Base-by-base conservation (phyloP, 2,329 filamentous ascomycete species). In the Trichoderma aggressivum region DNA sequence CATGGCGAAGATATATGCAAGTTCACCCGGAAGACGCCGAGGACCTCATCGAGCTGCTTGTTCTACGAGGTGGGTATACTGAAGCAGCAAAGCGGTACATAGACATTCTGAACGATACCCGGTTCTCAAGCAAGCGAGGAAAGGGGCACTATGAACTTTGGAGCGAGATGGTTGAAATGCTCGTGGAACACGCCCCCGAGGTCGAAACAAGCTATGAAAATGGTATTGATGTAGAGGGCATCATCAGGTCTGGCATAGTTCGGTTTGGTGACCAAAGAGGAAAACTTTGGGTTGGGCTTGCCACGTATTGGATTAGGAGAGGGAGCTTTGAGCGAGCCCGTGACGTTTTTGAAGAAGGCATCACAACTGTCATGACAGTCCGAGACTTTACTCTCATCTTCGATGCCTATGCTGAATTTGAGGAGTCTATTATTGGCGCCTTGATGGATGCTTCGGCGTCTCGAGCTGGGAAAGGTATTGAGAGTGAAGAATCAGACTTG, bases 361-460 rank as follows among this genome's bases (percentile, higher is more conserved):
- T 98, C 75, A 97, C 94, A 12, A 98, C 95, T 1, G 97, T 98
- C 74, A 98, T 98, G 95, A 99, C 96, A 2, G 94, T 99, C 58
- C 91, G 96, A 70, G 96, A 99, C 82, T 99, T 99, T 78, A 97
- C 94, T 1, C 88, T 98, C 70, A 91, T 98, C 59, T 99, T 99
- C 76, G 96, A 99, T 81, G 92, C 94, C 0, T 99, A 98, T 78
- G 91, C 93, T 36, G 96, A 99, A 81, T 98, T 98, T 73, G 96
- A 99, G 80, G 97, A 99, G 82, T 95, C 94, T 0, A 91, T 98
- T 75, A 97, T 98, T 74, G 91, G 93, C 16, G 91, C 91, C 61
- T 86, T 98, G 76, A 97, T 99, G 90, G 94, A 98, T 76, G 88
- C 92, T 68, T 94, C 94, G 1, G 92, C 94, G 7, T 83, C 84